These are phyloP conservation scores for Fusarium acutatum DNA, from an alignment of 2,329 filamentous ascomycete genomes.

Conservation along the genomic window DNA sequence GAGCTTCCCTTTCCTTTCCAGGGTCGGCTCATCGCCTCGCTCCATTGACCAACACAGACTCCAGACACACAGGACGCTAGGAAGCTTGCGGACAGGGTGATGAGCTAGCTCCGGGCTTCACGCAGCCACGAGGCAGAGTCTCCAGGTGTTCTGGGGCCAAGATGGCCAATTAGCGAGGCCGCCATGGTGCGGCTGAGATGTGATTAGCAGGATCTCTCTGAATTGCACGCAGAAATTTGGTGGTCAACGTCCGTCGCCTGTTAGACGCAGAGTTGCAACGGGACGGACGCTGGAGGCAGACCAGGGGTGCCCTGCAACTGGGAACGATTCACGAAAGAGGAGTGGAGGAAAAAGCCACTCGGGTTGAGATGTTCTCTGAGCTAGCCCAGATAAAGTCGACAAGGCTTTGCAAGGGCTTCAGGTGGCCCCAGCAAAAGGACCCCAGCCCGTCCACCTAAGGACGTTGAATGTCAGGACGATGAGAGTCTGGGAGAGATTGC, in stretches of 20 bases:
- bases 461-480: not conserved
- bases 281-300: not conserved
- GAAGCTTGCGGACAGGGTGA: constrained; percentile 27
- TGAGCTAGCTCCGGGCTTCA: constrained; percentile 14
- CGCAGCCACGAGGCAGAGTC: constrained; percentile 37
- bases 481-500: not conserved
- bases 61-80: constrained; percentile 25
- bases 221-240: constrained; percentile 13
- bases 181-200: constrained; percentile 37
- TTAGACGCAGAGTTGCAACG: constrained; percentile 13
- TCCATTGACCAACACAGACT: constrained; percentile 10
- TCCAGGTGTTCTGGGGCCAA: not conserved
- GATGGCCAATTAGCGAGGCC: constrained; percentile 25
- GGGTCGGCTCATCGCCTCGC: constrained; percentile 27
- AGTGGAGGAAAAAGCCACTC: constrained; percentile 19
- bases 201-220: constrained; percentile 17
- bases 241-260: constrained; percentile 12
- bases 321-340: constrained; percentile 5
- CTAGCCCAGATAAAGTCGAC: constrained; percentile 17
- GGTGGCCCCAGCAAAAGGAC: constrained; percentile 11
- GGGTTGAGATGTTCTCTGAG: not conserved
- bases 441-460: constrained; percentile 3
- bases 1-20: constrained; percentile 3
- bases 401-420: constrained; percentile 22
- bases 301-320: constrained; percentile 14